Evolutionary conservation across 352 stramenopile genomes (phyloP).

Genomic region (Pythium volutum): DNA sequence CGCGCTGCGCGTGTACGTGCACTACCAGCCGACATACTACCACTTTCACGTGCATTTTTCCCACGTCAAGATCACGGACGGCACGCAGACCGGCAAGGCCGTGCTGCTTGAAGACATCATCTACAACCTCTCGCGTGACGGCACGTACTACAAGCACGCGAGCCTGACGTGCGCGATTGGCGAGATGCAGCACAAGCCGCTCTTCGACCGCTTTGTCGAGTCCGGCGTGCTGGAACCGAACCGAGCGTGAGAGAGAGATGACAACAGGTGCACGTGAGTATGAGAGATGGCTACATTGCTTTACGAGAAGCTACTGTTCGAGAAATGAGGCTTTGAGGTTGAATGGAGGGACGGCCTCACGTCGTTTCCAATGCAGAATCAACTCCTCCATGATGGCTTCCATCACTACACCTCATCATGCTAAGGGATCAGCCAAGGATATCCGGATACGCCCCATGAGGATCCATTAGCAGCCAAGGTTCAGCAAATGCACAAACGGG

Average conservation of each 20-base stretch:
- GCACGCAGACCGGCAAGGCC: slow-evolving; percentile 74
- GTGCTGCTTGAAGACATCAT: slow-evolving; percentile 85
- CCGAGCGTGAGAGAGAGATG: neutral
- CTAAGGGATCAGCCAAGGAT: too few relatives aligned
- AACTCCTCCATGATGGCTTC: too few relatives aligned
- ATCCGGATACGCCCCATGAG: too few relatives aligned
- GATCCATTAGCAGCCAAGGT: too few relatives aligned
- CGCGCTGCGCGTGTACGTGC: slow-evolving; percentile 77
- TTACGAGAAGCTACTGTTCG: neutral
- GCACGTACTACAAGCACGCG: slow-evolving; percentile 68
- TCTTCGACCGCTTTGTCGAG: slow-evolving; percentile 62
- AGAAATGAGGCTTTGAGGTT: too few relatives aligned
- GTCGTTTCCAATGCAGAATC: too few relatives aligned
- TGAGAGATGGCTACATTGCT: neutral
- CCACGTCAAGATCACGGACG: slow-evolving; percentile 79
- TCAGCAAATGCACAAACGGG: too few relatives aligned
- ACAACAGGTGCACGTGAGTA: neutral
- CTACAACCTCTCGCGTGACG: slow-evolving; percentile 65
- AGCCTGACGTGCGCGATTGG: slow-evolving; percentile 74
- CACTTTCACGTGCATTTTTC: slow-evolving; percentile 88
- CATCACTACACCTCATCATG: too few relatives aligned
- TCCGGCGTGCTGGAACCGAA: slow-evolving; percentile 36
- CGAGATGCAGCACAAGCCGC: slow-evolving; percentile 75
- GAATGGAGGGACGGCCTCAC: too few relatives aligned
- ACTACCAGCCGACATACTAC: slow-evolving; percentile 90